Percentiles rank a stretch among this genome's conserved stretches.
These are phyloP conservation scores for Penicillium polonicum DNA, from an alignment of 2,329 filamentous ascomycete species.

Conservation along the genomic window DNA sequence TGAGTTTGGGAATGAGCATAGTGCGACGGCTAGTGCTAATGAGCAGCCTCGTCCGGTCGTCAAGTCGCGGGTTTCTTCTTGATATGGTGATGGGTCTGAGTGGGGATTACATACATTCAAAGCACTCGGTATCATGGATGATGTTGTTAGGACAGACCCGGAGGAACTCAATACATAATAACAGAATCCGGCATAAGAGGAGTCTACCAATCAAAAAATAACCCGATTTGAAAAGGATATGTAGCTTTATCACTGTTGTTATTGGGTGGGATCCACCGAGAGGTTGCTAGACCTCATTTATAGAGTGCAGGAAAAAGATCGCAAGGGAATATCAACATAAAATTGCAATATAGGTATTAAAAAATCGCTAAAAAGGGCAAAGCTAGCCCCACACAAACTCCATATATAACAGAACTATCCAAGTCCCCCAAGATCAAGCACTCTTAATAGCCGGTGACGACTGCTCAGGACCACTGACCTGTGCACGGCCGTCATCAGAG, in stretches of 20 bases:
- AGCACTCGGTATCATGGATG: background rate
- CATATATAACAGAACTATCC: background rate
- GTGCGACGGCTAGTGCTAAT: too few species aligned
- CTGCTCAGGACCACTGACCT: conserved; percentile 4
- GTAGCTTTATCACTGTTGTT: background rate
- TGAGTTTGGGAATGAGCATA: too few species aligned
- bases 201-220: background rate
- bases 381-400: background rate
- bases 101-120: background rate
- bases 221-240: background rate
- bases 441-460: conserved; percentile 7
- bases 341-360: background rate
- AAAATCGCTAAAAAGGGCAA: background rate
- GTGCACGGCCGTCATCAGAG: conserved; percentile 19
- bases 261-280: too few species aligned
- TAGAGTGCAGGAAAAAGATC: background rate
- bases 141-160: background rate
- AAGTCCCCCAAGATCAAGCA: background rate
- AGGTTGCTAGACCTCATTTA: too few species aligned
- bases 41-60: too few species aligned
- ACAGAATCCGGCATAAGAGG: background rate
- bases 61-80: background rate
- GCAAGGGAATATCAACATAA: background rate
- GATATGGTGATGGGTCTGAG: background rate
- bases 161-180: background rate